phyloP scores from a whole-genome alignment of 345 rosid species.

The Barbarea vulgaris region DNA sequence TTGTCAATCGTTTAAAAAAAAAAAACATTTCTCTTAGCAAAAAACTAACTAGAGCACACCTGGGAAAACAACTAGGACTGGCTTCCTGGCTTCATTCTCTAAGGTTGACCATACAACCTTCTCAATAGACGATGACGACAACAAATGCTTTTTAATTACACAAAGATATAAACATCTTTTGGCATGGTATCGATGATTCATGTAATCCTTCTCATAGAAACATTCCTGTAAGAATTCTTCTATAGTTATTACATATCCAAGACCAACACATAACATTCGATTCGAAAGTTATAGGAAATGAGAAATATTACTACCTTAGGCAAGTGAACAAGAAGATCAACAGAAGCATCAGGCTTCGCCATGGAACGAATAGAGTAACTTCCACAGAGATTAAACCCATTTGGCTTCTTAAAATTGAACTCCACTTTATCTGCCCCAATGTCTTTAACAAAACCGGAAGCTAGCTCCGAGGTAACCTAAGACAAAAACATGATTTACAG shows the following conservation, averaged over 20 bases:
- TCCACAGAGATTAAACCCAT: slow-evolving; percentile 62
- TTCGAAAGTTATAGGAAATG: neutral
- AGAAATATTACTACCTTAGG: slow-evolving; percentile 62
- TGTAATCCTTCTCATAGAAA: slow-evolving; percentile 83
- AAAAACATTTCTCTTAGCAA: neutral
- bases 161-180: slow-evolving; percentile 85
- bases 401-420: slow-evolving; percentile 77
- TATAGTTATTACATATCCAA: neutral
- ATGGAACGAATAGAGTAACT: slow-evolving; percentile 65
- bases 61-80: slow-evolving; percentile 73
- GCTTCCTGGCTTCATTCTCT: slow-evolving; percentile 92
- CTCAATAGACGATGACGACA: slow-evolving; percentile 46
- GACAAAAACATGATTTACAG: slow-evolving; percentile 13
- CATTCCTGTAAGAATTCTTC: slow-evolving; percentile 62
- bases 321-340: slow-evolving; percentile 71
- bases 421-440: slow-evolving; percentile 81
- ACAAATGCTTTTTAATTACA: slow-evolving; percentile 64
- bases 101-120: slow-evolving; percentile 81
- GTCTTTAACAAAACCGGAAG: slow-evolving; percentile 68
- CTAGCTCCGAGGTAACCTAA: slow-evolving; percentile 67
- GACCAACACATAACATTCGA: neutral
- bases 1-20: neutral
- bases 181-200: slow-evolving; percentile 87
- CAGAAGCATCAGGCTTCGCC: slow-evolving; percentile 64
- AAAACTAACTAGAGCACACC: slow-evolving; percentile 44